Conservation (phyloP, 2,329 filamentous ascomycete species). For the Colletotrichum scovillei region DNA sequence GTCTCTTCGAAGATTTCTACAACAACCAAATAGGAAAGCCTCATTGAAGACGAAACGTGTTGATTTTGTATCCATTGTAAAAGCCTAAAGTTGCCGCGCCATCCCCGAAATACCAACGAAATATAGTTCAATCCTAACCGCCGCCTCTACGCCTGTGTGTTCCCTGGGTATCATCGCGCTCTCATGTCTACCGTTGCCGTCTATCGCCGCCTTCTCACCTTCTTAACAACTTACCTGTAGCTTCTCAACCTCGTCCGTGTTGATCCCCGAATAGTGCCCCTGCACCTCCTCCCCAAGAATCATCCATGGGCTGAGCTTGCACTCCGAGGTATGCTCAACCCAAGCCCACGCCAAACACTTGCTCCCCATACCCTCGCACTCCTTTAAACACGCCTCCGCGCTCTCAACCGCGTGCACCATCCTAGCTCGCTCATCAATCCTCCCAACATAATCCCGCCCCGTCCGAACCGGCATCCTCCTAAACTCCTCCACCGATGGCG, state of each 20-base stretch:
- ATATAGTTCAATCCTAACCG: not conserved
- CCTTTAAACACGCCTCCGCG: constrained; percentile 54
- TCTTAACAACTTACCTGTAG: constrained; percentile 35
- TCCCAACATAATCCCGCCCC: constrained; percentile 63
- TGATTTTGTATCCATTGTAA: too few species aligned
- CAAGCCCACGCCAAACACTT: constrained; percentile 65
- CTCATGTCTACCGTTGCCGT: not conserved
- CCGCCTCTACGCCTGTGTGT: not conserved
- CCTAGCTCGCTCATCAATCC: constrained; percentile 55
- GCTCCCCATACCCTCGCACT: constrained; percentile 52
- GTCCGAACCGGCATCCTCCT: constrained; percentile 48
- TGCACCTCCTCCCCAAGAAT: constrained; percentile 53
- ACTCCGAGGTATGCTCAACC: constrained; percentile 51
- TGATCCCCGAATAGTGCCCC: constrained; percentile 52
- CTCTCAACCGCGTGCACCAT: constrained; percentile 50
- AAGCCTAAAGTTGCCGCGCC: not conserved
- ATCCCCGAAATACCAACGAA: not conserved
- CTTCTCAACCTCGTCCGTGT: constrained; percentile 39
- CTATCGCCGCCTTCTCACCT: too few species aligned
- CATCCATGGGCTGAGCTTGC: constrained; percentile 62
- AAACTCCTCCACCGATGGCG: constrained; percentile 51
- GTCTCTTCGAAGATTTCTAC: too few species aligned
- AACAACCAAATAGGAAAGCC: too few species aligned
- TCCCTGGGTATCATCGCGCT: constrained; percentile 11
- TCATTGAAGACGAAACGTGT: too few species aligned